Conservation (phyloP, 495 filamentous ascomycete species). For the Physcia stellaris region DNA sequence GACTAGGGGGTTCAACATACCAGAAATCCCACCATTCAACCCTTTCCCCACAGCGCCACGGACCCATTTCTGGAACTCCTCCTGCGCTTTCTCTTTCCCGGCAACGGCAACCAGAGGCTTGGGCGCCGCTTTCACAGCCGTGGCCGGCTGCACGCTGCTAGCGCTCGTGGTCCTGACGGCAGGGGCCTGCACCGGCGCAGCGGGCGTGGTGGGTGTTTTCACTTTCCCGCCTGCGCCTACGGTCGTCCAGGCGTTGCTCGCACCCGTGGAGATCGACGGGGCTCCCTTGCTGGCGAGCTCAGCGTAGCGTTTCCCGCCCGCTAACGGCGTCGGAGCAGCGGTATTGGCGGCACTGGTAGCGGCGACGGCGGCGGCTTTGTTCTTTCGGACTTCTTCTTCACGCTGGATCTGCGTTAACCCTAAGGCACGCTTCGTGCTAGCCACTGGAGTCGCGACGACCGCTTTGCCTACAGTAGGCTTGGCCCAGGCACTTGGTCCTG, state of each 20-base stretch:
- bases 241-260: constrained; percentile 71
- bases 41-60: constrained; percentile 54
- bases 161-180: constrained; percentile 44
- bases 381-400: constrained; percentile 87
- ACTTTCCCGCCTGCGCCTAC: constrained; percentile 90
- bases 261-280: constrained; percentile 24
- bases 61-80: constrained; percentile 92
- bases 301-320: constrained; percentile 79
- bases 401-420: constrained; percentile 91
- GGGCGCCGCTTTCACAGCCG: constrained; percentile 30
- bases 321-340: constrained; percentile 30
- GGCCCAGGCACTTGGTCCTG: constrained; percentile 45
- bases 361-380: constrained; percentile 43
- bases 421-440: constrained; percentile 62
- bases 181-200: constrained; percentile 21
- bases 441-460: constrained; percentile 27
- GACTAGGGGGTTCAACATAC: constrained; percentile 21
- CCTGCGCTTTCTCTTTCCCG: constrained; percentile 45
- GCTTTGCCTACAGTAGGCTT: constrained; percentile 50
- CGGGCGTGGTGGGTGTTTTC: constrained; percentile 52
- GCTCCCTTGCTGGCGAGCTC: constrained; percentile 77
- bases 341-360: constrained; percentile 34
- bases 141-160: constrained; percentile 25
- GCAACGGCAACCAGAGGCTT: constrained; percentile 20
- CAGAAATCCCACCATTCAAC: constrained; percentile 45